phyloP scores from a whole-genome alignment of 768 basidiomycete species.

The Vishniacozyma victoriae region DNA sequence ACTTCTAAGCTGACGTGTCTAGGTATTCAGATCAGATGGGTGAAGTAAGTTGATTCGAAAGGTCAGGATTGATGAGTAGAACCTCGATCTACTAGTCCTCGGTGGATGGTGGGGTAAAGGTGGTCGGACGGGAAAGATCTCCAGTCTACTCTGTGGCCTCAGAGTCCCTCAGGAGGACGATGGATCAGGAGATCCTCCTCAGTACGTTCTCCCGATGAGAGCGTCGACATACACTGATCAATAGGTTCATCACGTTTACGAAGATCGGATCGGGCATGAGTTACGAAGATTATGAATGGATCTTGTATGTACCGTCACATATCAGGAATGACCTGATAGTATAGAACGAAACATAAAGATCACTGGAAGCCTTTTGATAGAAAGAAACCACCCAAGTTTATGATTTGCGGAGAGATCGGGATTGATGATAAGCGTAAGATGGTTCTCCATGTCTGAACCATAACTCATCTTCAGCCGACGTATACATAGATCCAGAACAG shows the following conservation, averaged over 20 bases:
- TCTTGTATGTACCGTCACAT: slow-evolving; percentile 48
- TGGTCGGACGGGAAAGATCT: slow-evolving; percentile 78
- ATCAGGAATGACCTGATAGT: slow-evolving; percentile 10
- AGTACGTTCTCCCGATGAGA: slow-evolving; percentile 49
- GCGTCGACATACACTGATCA: neutral
- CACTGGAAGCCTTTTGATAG: slow-evolving; percentile 74
- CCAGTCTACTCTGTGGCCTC: slow-evolving; percentile 82
- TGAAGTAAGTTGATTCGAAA: slow-evolving; percentile 13
- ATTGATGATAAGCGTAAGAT: slow-evolving; percentile 46
- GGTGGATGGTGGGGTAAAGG: slow-evolving; percentile 85
- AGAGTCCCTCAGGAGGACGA: slow-evolving; percentile 62
- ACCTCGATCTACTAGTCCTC: slow-evolving; percentile 83
- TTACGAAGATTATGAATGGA: slow-evolving; percentile 78
- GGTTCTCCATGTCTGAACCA: slow-evolving; percentile 44
- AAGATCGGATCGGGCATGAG: slow-evolving; percentile 86
- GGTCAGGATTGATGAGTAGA: slow-evolving; percentile 81
- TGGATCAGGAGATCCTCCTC: slow-evolving; percentile 56
- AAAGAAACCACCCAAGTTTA: slow-evolving; percentile 65
- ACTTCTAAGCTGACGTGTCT: neutral
- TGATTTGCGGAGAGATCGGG: slow-evolving; percentile 36
- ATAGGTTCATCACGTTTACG: slow-evolving; percentile 77
- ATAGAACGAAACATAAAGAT: slow-evolving; percentile 55
- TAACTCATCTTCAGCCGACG: slow-evolving; percentile 71
- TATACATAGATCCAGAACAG: slow-evolving; percentile 87
- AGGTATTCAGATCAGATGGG: slow-evolving; percentile 47